phyloP scores from a whole-genome alignment of 345 rosid genomes.

The Eutrema yunnanense region DNA sequence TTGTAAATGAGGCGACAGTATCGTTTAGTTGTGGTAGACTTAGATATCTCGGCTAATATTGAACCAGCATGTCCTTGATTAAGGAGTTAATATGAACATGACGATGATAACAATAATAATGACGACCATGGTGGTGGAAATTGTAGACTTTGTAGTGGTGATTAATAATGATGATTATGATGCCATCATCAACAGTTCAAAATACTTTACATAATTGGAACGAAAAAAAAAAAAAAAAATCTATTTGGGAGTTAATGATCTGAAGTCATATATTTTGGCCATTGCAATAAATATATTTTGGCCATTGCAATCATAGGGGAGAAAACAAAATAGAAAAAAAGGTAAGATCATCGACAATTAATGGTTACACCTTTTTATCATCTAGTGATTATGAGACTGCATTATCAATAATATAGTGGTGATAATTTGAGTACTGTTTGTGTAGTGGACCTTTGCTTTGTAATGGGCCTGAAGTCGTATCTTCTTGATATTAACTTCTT shows the following conservation, averaged over 20 bases:
- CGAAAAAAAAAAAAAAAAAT: not conserved
- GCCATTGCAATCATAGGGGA: not conserved
- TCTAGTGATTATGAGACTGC: not conserved
- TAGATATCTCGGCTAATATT: not conserved
- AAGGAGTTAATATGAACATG: not conserved
- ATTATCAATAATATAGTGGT: not conserved
- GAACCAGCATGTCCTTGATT: not conserved
- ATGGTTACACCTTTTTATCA: slow-evolving; percentile 13
- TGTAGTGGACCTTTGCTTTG: slow-evolving; percentile 9
- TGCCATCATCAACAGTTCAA: slow-evolving; percentile 13
- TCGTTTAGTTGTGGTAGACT: not conserved
- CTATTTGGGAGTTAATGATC: not conserved
- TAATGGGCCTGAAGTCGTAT: slow-evolving; percentile 14
- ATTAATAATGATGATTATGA: not conserved
- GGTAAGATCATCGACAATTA: too few relatives aligned
- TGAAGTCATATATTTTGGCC: slow-evolving; percentile 8
- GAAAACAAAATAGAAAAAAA: not conserved
- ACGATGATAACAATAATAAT: not conserved
- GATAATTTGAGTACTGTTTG: not conserved
- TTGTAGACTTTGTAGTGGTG: not conserved
- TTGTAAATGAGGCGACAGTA: too few relatives aligned
- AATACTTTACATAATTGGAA: not conserved
- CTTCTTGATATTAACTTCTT: not conserved
- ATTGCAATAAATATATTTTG: slow-evolving; percentile 4
- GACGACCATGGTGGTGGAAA: not conserved